Conservation (phyloP, 2,329 filamentous ascomycete genomes). For the Xylariaceae sp. region DNA sequence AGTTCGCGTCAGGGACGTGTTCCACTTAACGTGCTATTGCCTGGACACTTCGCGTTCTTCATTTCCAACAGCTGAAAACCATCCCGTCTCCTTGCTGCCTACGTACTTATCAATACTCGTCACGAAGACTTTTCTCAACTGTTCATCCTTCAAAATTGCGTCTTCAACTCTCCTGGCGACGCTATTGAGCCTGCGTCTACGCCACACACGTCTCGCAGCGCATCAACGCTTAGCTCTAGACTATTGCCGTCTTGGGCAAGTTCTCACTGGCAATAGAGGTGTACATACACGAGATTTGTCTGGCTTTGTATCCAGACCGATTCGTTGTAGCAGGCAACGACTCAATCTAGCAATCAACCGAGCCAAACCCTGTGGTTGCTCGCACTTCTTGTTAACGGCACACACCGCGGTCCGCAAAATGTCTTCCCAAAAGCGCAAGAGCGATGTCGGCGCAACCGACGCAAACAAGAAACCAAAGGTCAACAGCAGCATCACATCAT, state of each 20-base stretch:
- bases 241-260: too few species aligned
- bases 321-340: too few species aligned
- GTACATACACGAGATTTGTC: too few species aligned
- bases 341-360: too few species aligned
- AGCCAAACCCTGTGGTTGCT: neutral
- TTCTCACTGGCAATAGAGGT: too few species aligned
- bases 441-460: slow-evolving; percentile 44
- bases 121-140: too few species aligned
- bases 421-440: slow-evolving; percentile 65
- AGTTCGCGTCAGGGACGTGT: slow-evolving; percentile 19
- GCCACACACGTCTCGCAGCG: slow-evolving; percentile 9
- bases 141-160: slow-evolving; percentile 4
- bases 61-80: neutral
- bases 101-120: neutral
- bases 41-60: neutral
- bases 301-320: too few species aligned
- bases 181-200: slow-evolving; percentile 10
- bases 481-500: slow-evolving; percentile 79
- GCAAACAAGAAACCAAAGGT: slow-evolving; percentile 71
- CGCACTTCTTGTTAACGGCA: neutral
- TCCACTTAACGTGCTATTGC: slow-evolving; percentile 1
- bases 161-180: neutral
- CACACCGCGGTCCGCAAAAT: slow-evolving; percentile 31
- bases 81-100: neutral
- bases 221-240: too few species aligned